A percentile compares a stretch with the other conserved stretches of the same genome.
phyloP scores from a whole-genome alignment of 108 stramenopile genomes.

The Ochromonas danica region DNA sequence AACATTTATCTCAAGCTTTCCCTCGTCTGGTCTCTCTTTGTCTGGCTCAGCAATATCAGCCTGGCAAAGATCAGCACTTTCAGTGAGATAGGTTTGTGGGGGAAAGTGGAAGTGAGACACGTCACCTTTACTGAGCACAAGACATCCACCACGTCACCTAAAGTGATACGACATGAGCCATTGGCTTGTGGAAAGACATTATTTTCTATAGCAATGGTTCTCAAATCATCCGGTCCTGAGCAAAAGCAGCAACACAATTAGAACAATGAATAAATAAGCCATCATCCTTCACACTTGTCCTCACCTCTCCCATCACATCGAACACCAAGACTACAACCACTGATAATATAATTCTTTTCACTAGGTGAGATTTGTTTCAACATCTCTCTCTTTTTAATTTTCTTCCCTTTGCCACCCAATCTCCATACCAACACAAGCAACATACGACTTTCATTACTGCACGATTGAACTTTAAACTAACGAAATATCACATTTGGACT shows the following conservation, averaged over 20 bases:
- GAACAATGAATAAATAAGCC: not conserved
- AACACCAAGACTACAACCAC: not conserved
- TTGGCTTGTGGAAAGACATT: slow-evolving; percentile 20
- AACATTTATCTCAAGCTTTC: not conserved
- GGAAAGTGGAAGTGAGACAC: not conserved
- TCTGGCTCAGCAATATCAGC: not conserved
- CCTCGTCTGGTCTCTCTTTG: not conserved
- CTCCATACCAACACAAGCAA: no score
- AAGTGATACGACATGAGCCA: not conserved
- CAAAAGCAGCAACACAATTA: not conserved
- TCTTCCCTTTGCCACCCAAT: no score
- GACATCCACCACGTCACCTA: not conserved
- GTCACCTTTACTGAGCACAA: slow-evolving; percentile 2
- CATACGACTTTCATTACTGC: no score
- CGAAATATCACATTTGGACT: no score
- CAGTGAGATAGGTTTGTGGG: not conserved
- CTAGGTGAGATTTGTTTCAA: not conserved
- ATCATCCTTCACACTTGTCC: not conserved
- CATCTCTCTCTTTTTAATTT: no score
- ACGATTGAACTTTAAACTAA: no score
- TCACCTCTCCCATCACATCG: slow-evolving; percentile 11
- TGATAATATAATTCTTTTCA: not conserved
- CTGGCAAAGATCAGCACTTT: not conserved
- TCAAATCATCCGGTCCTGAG: not conserved
- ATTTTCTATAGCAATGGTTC: slow-evolving; percentile 3